These are phyloP conservation scores for Naganishia liquefaciens DNA, from an alignment of 1,284 basidiomycete genomes.

Conservation along the genomic window DNA sequence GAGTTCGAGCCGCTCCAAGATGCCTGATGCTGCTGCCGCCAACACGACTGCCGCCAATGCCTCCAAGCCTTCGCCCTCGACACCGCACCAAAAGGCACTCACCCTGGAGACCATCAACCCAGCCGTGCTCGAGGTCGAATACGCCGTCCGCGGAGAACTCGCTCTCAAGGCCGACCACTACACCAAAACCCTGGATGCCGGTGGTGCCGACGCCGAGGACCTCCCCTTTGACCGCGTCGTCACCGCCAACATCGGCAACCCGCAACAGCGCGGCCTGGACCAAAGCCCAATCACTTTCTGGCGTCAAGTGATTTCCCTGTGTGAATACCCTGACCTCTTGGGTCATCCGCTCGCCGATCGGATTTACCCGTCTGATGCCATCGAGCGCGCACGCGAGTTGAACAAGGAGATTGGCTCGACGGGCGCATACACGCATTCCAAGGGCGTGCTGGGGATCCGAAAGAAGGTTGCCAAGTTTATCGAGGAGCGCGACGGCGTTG, in stretches of 20 bases:
- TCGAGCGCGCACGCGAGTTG: constrained; percentile 77
- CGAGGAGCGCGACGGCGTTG: constrained; percentile 81
- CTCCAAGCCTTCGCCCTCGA: not conserved
- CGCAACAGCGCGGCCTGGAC: constrained; percentile 91
- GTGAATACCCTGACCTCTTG: constrained; percentile 86
- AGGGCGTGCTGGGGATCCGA: constrained; percentile 87
- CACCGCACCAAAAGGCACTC: constrained; percentile 35
- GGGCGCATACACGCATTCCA: constrained; percentile 94
- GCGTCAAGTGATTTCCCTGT: constrained; percentile 73
- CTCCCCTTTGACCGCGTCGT: constrained; percentile 89
- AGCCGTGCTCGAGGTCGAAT: constrained; percentile 81
- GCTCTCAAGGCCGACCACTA: constrained; percentile 90
- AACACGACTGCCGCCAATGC: constrained; percentile 21
- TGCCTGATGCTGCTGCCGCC: constrained; percentile 19
- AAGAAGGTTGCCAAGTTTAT: constrained; percentile 89
- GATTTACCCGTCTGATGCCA: constrained; percentile 82
- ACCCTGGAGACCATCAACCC: constrained; percentile 64
- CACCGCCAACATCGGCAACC: constrained; percentile 96
- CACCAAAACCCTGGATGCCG: constrained; percentile 64
- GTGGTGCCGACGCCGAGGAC: constrained; percentile 53
- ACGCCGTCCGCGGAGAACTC: constrained; percentile 95
- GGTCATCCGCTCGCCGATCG: constrained; percentile 66
- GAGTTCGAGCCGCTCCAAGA: constrained; percentile 24
- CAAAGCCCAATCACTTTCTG: constrained; percentile 92
- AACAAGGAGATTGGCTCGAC: constrained; percentile 86